These are phyloP conservation scores for Phytophthora rubi DNA, from an alignment of 352 stramenopile species.

Conservation along the genomic window DNA sequence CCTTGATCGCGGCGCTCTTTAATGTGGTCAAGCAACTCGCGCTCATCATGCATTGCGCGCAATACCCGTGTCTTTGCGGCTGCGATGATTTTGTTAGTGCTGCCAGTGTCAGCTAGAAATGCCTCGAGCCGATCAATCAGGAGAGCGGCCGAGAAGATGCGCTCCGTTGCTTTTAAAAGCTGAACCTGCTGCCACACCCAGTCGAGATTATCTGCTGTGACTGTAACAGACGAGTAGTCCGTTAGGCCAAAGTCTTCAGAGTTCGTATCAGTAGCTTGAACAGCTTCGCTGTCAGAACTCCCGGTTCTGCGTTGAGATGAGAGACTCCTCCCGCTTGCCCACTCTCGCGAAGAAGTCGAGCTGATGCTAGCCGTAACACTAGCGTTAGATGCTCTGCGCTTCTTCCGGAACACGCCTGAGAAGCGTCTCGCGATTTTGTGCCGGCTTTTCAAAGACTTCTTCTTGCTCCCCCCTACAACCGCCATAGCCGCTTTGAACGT, in stretches of 20 bases:
- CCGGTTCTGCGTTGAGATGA: constrained; percentile 18
- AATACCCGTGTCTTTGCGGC: constrained; percentile 35
- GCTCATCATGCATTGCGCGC: constrained; percentile 62
- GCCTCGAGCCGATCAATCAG: constrained; percentile 74
- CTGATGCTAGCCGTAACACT: constrained; percentile 33
- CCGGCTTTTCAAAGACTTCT: constrained; percentile 11
- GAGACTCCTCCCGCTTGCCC: constrained; percentile 16
- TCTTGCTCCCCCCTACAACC: constrained; percentile 39
- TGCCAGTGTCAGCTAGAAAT: constrained; percentile 45
- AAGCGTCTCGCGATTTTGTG: constrained; percentile 53
- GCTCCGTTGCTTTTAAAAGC: constrained; percentile 69
- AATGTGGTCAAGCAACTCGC: constrained; percentile 56
- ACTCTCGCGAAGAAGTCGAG: constrained; percentile 28
- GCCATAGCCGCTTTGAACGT: constrained; percentile 66
- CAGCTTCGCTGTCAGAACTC: constrained; percentile 11
- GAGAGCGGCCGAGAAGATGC: constrained; percentile 72
- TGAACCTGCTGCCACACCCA: constrained; percentile 82
- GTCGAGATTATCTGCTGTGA: constrained; percentile 58
- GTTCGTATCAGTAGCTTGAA: not conserved
- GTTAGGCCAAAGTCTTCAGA: constrained; percentile 30
- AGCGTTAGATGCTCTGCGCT: constrained; percentile 27
- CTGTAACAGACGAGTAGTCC: constrained; percentile 62
- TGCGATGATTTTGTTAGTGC: constrained; percentile 26
- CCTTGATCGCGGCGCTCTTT: constrained; percentile 60
- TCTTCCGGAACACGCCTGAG: constrained; percentile 53